phyloP scores from a whole-genome alignment of 2,329 filamentous ascomycete species.

The Fusarium sp. region DNA sequence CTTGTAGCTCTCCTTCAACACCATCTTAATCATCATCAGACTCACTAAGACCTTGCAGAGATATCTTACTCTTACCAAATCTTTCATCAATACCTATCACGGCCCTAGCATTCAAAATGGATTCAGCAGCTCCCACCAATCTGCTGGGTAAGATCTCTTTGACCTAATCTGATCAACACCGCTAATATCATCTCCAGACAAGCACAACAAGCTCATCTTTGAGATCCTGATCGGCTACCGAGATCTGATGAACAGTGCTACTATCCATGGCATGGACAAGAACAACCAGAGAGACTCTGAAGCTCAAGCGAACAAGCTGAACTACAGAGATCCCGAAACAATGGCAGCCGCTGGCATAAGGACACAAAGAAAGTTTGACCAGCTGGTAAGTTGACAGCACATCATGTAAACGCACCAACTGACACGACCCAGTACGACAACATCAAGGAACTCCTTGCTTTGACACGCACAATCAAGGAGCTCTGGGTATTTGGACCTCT shows the following conservation, averaged over 20 bases:
- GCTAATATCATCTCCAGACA: constrained; percentile 47
- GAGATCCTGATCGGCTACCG: constrained; percentile 58
- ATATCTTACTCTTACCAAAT: background rate
- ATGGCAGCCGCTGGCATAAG: constrained; percentile 57
- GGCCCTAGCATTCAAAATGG: constrained; percentile 39
- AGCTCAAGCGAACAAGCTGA: constrained; percentile 51
- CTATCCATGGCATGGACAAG: constrained; percentile 55
- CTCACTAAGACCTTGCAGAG: background rate
- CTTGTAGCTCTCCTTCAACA: constrained; percentile 23
- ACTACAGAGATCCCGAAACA: constrained; percentile 54
- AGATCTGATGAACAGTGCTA: constrained; percentile 56
- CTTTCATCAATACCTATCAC: background rate
- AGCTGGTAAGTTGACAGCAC: constrained; percentile 47
- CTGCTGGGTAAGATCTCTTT: constrained; percentile 48
- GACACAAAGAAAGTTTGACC: constrained; percentile 59
- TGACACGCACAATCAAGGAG: constrained; percentile 59
- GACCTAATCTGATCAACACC: background rate
- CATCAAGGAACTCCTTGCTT: constrained; percentile 57
- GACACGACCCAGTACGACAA: constrained; percentile 50
- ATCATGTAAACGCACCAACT: background rate
- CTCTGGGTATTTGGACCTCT: constrained; percentile 59
- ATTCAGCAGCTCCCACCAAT: constrained; percentile 49
- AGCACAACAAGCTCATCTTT: constrained; percentile 58
- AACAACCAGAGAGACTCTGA: constrained; percentile 53
- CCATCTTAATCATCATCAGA: background rate